These are phyloP conservation scores for Fusarium pseudoanthophilum DNA, from an alignment of 2,329 filamentous ascomycete genomes.

Conservation along the genomic window DNA sequence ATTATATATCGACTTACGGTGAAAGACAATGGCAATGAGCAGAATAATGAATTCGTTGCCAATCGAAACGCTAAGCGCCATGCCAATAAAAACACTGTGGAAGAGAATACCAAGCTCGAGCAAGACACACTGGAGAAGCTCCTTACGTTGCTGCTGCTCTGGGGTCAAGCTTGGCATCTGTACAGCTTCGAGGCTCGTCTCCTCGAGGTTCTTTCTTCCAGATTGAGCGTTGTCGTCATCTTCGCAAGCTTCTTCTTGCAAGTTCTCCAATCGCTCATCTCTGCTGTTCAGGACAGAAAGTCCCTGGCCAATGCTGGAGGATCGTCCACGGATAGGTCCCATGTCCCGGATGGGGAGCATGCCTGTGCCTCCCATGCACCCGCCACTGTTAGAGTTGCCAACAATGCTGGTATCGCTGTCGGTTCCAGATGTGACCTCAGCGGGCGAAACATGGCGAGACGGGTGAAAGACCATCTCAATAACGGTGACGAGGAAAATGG, in stretches of 20 bases:
- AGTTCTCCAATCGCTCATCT: slow-evolving; percentile 23
- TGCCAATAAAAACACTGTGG: slow-evolving; percentile 80
- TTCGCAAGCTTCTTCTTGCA: slow-evolving; percentile 25
- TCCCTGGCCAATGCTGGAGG: slow-evolving; percentile 49
- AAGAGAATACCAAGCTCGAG: slow-evolving; percentile 78
- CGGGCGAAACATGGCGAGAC: slow-evolving; percentile 47
- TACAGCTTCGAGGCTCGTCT: slow-evolving; percentile 41
- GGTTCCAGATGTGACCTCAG: slow-evolving; percentile 8
- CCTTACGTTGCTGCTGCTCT: slow-evolving; percentile 69
- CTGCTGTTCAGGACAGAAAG: slow-evolving; percentile 47
- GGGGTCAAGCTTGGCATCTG: slow-evolving; percentile 49
- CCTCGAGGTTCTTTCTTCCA: slow-evolving; percentile 36
- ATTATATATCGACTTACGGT: slow-evolving; percentile 56
- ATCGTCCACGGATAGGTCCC: slow-evolving; percentile 49
- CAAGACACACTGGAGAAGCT: slow-evolving; percentile 79
- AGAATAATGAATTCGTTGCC: slow-evolving; percentile 82
- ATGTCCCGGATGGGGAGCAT: slow-evolving; percentile 49
- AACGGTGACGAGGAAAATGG: slow-evolving; percentile 80
- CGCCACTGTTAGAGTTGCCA: slow-evolving; percentile 22
- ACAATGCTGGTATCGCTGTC: neutral
- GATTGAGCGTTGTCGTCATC: slow-evolving; percentile 25
- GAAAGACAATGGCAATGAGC: slow-evolving; percentile 80
- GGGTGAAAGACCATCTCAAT: slow-evolving; percentile 77
- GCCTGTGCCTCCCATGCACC: slow-evolving; percentile 42
- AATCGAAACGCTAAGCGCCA: slow-evolving; percentile 82